Conservation (phyloP, 2,329 filamentous ascomycete species). For the Neofusicoccum cordaticola region DNA sequence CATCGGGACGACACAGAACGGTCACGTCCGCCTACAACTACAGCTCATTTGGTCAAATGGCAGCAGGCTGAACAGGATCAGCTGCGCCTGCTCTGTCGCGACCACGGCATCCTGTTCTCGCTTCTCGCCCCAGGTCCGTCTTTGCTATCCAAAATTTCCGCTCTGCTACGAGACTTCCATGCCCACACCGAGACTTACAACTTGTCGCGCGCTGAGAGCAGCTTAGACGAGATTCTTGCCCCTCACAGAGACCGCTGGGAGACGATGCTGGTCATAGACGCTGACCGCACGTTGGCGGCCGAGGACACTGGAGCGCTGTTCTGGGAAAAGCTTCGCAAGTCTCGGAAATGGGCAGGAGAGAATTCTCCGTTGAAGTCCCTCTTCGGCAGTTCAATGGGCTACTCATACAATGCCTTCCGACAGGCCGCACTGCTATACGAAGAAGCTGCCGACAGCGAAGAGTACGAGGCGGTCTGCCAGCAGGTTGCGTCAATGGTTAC, state of each 20-base stretch:
- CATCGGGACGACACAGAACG: constrained; percentile 39
- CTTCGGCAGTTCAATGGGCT: constrained; percentile 48
- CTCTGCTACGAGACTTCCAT: constrained; percentile 39
- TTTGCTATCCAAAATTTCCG: constrained; percentile 20
- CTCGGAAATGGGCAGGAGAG: not conserved
- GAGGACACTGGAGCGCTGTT: constrained; percentile 53
- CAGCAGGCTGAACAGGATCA: constrained; percentile 44
- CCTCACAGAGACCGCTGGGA: constrained; percentile 26
- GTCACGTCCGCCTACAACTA: constrained; percentile 33
- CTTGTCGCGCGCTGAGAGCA: constrained; percentile 25
- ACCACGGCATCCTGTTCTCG: constrained; percentile 49
- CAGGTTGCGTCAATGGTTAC: constrained; percentile 41
- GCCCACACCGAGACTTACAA: constrained; percentile 43
- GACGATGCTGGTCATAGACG: constrained; percentile 57
- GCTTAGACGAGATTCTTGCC: constrained; percentile 36
- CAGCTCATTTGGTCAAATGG: constrained; percentile 47
- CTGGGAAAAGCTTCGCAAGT: constrained; percentile 39
- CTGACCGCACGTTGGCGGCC: constrained; percentile 54
- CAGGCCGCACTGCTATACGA: constrained; percentile 56
- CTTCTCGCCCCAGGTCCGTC: constrained; percentile 19
- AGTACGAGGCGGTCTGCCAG: constrained; percentile 48
- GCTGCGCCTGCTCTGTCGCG: constrained; percentile 45
- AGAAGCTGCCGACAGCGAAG: constrained; percentile 37
- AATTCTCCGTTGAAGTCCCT: constrained; percentile 40
- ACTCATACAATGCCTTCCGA: constrained; percentile 55